A percentile compares a stretch with the other conserved stretches of the same genome.
Evolutionary conservation across 768 basidiomycete genomes (phyloP).

Genomic region (Naematelia aurantialba): DNA sequence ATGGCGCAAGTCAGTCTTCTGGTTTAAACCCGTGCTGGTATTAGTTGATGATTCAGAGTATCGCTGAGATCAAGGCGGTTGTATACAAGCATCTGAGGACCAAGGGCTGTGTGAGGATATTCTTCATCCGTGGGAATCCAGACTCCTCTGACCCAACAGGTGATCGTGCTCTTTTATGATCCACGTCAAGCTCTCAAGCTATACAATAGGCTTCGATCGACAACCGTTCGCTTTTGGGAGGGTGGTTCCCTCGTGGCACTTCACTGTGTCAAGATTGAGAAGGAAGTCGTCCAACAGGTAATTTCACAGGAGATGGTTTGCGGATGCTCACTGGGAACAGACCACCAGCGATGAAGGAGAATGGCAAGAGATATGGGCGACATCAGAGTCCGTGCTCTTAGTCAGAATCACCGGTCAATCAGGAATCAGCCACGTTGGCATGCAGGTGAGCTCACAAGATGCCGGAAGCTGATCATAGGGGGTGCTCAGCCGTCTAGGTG

Average conservation of each 20-base stretch:
- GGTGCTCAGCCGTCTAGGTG: constrained; percentile 17
- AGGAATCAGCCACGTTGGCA: constrained; percentile 3
- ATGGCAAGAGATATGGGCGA: constrained; percentile 17
- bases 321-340: neutral
- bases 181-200: constrained; percentile 31
- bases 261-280: constrained; percentile 32
- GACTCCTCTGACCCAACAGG: constrained; percentile 15
- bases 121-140: neutral
- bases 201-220: constrained; percentile 12
- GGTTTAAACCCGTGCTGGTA: neutral
- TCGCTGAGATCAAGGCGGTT: constrained; percentile 72
- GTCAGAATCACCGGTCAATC: constrained; percentile 20
- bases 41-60: constrained; percentile 62
- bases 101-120: constrained; percentile 21
- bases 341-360: constrained; percentile 8
- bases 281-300: constrained; percentile 25
- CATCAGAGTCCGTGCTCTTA: constrained; percentile 22
- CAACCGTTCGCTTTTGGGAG: constrained; percentile 11
- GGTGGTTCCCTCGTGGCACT: constrained; percentile 13
- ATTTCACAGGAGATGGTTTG: constrained; percentile 1
- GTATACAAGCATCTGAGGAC: constrained; percentile 57
- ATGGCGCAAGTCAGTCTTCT: constrained; percentile 14
- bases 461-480: neutral
- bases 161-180: constrained; percentile 37
- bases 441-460: constrained; percentile 18